Evolutionary conservation across 306 rosid genomes (phyloP).

Genomic region (Amphicarpaea edgeworthii): DNA sequence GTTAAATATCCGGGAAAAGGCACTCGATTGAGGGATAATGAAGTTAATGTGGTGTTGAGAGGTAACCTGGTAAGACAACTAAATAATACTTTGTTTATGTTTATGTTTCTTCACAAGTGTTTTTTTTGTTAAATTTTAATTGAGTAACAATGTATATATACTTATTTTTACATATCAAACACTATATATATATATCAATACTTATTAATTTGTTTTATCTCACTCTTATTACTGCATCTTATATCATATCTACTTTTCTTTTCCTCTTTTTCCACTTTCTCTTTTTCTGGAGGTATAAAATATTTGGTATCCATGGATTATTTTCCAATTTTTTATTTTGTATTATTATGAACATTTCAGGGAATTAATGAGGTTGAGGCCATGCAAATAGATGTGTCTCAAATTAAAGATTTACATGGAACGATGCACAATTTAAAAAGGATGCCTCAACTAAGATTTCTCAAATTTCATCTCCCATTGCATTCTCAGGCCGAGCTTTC

Average conservation of each 20-base stretch:
- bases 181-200: too few species aligned
- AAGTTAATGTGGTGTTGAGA: background rate
- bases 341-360: background rate
- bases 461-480: background rate
- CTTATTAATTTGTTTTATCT: too few species aligned
- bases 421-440: background rate
- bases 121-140: background rate
- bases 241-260: too few species aligned
- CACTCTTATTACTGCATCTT: too few species aligned
- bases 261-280: too few species aligned
- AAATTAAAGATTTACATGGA: background rate
- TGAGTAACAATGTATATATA: too few species aligned
- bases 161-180: too few species aligned
- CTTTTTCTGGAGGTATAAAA: too few species aligned
- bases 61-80: background rate
- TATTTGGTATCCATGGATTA: too few species aligned
- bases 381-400: slow-evolving; percentile 5
- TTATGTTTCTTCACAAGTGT: background rate
- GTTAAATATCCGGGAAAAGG: background rate
- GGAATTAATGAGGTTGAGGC: background rate
- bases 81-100: too few species aligned
- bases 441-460: slow-evolving; percentile 12
- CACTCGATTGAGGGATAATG: background rate
- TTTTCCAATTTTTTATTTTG: background rate
- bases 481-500: slow-evolving; percentile 34